phyloP scores from a whole-genome alignment of 495 filamentous ascomycete species.

The Symbiotaphrina buchneri region DNA sequence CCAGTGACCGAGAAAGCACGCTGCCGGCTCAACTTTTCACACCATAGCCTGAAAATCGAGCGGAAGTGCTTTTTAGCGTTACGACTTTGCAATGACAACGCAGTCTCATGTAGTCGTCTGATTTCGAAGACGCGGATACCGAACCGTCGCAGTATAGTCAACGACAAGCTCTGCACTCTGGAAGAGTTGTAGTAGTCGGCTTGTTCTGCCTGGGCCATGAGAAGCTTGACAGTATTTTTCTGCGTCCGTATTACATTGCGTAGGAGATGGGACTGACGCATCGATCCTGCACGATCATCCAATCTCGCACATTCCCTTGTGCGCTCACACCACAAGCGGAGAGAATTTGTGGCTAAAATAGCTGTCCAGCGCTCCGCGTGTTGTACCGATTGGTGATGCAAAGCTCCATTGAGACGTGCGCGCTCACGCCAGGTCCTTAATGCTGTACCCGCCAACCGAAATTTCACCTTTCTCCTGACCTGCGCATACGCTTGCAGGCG shows the following conservation, averaged over 20 bases:
- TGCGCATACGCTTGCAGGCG: conserved; percentile 35
- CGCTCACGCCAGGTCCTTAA: conserved; percentile 19
- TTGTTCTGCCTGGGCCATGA: conserved; percentile 23
- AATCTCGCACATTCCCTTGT: conserved; percentile 5
- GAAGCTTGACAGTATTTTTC: conserved; percentile 18
- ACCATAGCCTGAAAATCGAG: conserved; percentile 35
- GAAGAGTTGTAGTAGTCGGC: conserved; percentile 23
- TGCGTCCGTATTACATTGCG: not conserved
- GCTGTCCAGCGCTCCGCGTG: too few relatives aligned
- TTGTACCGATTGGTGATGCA: conserved; percentile 20
- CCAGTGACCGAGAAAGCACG: conserved; percentile 8
- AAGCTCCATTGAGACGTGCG: not conserved
- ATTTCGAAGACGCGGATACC: conserved; percentile 28
- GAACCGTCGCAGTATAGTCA: conserved; percentile 22
- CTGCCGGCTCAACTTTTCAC: conserved; percentile 21
- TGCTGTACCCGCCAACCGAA: conserved; percentile 25
- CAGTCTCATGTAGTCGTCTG: conserved; percentile 19
- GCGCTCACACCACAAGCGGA: conserved; percentile 21
- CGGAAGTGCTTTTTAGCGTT: conserved; percentile 29
- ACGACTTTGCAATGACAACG: conserved; percentile 30
- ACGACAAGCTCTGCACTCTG: conserved; percentile 19
- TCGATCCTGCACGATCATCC: not conserved
- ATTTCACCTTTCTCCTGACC: conserved; percentile 31
- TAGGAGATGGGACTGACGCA: not conserved
- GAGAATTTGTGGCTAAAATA: conserved; percentile 13